phyloP scores from a whole-genome alignment of 2,329 filamentous ascomycete genomes.

The Fusarium bulbicola region DNA sequence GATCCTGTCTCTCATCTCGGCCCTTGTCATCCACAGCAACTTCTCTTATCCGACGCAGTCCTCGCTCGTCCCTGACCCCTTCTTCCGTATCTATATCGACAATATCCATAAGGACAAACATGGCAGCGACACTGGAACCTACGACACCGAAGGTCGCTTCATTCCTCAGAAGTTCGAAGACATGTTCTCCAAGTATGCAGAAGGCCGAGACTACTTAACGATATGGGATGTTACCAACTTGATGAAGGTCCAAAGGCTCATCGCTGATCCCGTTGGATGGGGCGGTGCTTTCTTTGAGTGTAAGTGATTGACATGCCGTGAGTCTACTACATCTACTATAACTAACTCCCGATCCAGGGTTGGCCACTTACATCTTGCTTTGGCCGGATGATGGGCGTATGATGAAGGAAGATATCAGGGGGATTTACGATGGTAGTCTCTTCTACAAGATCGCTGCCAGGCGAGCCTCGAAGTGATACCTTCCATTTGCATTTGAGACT shows the following conservation, averaged over 20 bases:
- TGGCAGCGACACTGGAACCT: neutral
- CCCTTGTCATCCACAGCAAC: accelerated
- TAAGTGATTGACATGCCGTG: accelerated
- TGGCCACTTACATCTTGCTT: neutral
- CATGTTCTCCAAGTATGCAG: neutral
- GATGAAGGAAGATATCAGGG: neutral
- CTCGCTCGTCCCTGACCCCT: accelerated
- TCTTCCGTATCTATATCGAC: accelerated
- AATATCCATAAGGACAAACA: neutral
- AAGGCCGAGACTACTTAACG: neutral
- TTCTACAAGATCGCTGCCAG: neutral
- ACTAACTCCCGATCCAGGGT: accelerated
- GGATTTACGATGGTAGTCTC: neutral
- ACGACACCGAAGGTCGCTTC: neutral
- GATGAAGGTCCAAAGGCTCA: accelerated
- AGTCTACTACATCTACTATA: accelerated
- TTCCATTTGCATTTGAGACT: too few relatives aligned
- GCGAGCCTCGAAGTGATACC: neutral
- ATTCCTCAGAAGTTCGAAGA: neutral
- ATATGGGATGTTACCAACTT: neutral
- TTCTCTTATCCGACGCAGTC: accelerated
- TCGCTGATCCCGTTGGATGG: neutral
- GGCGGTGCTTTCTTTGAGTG: neutral
- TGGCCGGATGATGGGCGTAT: neutral
- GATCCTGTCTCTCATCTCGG: accelerated